A percentile compares a stretch with the other conserved stretches of the same genome.
Evolutionary conservation across 345 rosid genomes (phyloP).

Genomic region (Adansonia digitata): DNA sequence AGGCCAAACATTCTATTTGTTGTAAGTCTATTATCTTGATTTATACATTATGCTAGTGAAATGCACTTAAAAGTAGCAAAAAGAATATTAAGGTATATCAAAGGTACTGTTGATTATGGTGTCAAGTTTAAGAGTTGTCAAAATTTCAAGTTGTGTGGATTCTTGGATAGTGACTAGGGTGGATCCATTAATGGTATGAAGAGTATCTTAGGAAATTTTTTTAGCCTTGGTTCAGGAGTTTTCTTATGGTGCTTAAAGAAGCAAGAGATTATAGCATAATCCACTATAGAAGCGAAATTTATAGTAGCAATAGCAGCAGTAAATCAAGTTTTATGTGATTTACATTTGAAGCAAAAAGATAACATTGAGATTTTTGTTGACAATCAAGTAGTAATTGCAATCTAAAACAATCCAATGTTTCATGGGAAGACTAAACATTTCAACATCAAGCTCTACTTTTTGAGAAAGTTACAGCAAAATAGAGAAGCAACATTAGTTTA

Average conservation of each 20-base stretch:
- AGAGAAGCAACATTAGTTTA: no score
- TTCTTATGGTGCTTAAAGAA: neutral
- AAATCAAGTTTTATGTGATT: neutral
- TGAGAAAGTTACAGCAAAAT: no score
- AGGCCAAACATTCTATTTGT: no score
- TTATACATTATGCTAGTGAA: neutral
- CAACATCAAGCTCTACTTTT: no score
- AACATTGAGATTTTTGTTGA: neutral
- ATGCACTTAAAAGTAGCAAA: no score
- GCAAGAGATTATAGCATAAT: neutral
- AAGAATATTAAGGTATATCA: neutral
- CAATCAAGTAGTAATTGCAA: neutral
- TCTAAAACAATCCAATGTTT: no score
- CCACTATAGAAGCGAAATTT: neutral
- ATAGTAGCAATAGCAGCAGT: neutral
- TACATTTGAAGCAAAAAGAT: neutral
- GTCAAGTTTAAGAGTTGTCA: neutral
- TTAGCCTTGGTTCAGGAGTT: neutral
- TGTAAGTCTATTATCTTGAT: neutral
- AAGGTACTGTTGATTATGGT: neutral
- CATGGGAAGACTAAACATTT: no score
- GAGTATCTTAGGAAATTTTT: neutral
- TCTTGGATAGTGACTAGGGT: neutral
- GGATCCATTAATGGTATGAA: neutral
- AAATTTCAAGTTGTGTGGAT: neutral